phyloP scores from a whole-genome alignment of 2,329 filamentous ascomycete genomes.

The Parafenestella ontariensis region DNA sequence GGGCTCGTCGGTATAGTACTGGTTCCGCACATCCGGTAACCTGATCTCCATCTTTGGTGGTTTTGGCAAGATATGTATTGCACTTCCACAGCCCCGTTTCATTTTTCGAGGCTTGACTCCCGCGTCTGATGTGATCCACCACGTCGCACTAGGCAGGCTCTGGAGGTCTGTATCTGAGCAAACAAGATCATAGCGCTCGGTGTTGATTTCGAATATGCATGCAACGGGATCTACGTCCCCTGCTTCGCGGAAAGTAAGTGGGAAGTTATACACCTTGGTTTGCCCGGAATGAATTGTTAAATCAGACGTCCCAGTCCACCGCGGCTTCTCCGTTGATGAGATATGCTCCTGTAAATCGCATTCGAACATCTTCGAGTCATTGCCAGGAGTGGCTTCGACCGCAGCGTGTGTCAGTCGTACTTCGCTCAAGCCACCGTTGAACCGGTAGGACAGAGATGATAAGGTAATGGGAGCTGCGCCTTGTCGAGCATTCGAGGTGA shows the following conservation, averaged over 20 bases:
- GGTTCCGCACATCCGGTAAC: conserved; percentile 66
- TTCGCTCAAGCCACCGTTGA: conserved; percentile 55
- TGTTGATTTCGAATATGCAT: conserved; percentile 68
- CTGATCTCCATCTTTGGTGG: conserved; percentile 88
- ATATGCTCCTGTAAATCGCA: conserved; percentile 37
- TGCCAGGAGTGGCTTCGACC: conserved; percentile 13
- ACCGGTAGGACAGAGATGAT: conserved; percentile 59
- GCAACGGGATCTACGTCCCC: conserved; percentile 75
- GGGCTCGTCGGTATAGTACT: conserved; percentile 86
- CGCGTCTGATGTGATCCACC: conserved; percentile 42
- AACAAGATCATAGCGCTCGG: conserved; percentile 70
- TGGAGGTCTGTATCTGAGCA: conserved; percentile 64
- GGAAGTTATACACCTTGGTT: conserved; percentile 74
- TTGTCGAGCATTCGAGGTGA: conserved; percentile 58
- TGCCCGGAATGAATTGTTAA: conserved; percentile 72
- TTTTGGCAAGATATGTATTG: conserved; percentile 79
- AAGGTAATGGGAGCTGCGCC: conserved; percentile 57
- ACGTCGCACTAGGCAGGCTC: conserved; percentile 30
- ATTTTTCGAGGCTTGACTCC: conserved; percentile 38
- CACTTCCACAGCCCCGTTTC: conserved; percentile 50
- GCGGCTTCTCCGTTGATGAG: conserved; percentile 36
- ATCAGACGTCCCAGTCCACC: conserved; percentile 65
- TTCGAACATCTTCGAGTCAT: conserved; percentile 25
- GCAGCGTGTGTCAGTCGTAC: conserved; percentile 39
- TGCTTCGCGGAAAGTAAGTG: conserved; percentile 78